Evolutionary conservation across 345 rosid genomes (phyloP).

Genomic region (Boechera retrofracta): DNA sequence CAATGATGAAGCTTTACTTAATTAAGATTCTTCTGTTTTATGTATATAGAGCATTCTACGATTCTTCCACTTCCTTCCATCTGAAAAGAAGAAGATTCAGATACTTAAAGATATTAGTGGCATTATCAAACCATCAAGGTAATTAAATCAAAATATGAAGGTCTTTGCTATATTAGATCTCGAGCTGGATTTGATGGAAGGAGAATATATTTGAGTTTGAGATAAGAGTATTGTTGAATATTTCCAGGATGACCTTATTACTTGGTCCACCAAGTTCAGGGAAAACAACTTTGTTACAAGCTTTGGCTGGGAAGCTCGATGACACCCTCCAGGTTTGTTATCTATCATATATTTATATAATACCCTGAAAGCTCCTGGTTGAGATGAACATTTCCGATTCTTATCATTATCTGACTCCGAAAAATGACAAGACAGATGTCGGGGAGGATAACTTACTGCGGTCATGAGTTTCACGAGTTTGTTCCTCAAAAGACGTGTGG

Average conservation of each 20-base stretch:
- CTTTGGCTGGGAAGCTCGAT: conserved; percentile 76
- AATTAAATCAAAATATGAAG: background rate
- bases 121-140: conserved; percentile 84
- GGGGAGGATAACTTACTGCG: conserved; percentile 73
- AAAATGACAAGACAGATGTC: conserved; percentile 50
- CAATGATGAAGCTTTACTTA: conserved; percentile 6
- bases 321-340: conserved; percentile 57
- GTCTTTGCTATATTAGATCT: conserved; percentile 1
- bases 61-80: conserved; percentile 60
- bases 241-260: conserved; percentile 76
- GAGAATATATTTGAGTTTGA: background rate
- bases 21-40: background rate
- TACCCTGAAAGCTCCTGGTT: background rate
- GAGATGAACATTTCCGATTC: background rate
- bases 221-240: background rate
- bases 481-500: conserved; percentile 80
- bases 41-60: conserved; percentile 58
- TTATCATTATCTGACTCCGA: background rate
- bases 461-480: conserved; percentile 68
- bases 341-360: background rate
- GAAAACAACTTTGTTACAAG: conserved; percentile 77
- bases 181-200: background rate
- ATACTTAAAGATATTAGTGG: conserved; percentile 76
- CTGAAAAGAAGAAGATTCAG: conserved; percentile 69
- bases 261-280: conserved; percentile 93